phyloP scores from a whole-genome alignment of 306 rosid species.

The Betula pendula region DNA sequence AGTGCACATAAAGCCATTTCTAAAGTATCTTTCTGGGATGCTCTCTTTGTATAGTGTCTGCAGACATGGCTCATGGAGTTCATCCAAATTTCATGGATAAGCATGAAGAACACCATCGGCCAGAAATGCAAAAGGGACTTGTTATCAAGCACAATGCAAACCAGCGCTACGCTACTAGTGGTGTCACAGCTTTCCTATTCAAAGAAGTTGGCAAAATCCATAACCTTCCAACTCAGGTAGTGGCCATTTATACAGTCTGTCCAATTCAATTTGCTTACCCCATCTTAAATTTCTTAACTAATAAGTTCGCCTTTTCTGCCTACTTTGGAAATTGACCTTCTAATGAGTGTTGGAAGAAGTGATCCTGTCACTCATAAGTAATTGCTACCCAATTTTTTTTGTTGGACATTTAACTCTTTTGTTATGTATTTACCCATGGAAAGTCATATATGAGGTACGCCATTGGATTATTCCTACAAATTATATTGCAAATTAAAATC shows the following conservation, averaged over 20 bases:
- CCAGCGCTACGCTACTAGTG: conserved; percentile 95
- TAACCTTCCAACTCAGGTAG: conserved; percentile 90
- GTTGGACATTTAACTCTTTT: neutral
- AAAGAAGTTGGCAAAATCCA: conserved; percentile 77
- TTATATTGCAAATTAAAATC: neutral
- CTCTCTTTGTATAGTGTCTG: conserved; percentile 63
- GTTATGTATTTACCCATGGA: neutral
- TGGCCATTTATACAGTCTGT: conserved; percentile 6
- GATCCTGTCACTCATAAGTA: neutral
- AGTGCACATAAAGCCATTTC: conserved; percentile 23
- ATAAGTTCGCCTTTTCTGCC: neutral
- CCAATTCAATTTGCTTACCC: conserved; percentile 5
- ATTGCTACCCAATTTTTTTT: neutral
- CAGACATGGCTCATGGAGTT: conserved; percentile 99
- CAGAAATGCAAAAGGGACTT: conserved; percentile 86
- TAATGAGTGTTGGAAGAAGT: neutral
- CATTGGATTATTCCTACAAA: neutral
- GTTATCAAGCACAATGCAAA: conserved; percentile 94
- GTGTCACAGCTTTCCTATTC: conserved; percentile 87
- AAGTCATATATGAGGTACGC: neutral
- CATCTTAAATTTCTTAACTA: neutral
- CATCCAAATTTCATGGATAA: conserved; percentile 92
- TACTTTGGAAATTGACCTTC: neutral
- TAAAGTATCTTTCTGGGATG: conserved; percentile 36
- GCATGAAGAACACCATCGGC: conserved; percentile 93